phyloP scores from a whole-genome alignment of 139 green algal species.

The Haematococcus sp. region DNA sequence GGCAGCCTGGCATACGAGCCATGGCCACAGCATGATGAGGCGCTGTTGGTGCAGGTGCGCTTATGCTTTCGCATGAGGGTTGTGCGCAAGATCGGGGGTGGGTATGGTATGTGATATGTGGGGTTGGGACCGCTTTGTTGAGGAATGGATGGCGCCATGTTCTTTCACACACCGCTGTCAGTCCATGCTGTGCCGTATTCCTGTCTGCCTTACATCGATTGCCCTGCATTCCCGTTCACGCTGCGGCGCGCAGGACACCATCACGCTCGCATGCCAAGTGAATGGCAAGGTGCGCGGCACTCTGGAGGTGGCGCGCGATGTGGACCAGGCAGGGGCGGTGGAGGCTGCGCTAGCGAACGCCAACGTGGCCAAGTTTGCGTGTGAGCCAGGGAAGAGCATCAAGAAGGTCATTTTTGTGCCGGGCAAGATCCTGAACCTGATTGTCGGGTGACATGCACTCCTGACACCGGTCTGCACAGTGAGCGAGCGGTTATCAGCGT shows the following conservation, averaged over 20 bases:
- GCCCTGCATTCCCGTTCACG: background rate
- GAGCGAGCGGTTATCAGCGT: too few relatives aligned
- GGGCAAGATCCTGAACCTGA: conserved; percentile 94
- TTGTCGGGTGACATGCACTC: conserved; percentile 79
- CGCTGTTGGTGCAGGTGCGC: conserved; percentile 67
- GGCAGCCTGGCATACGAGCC: conserved; percentile 73
- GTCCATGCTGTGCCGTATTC: too few relatives aligned
- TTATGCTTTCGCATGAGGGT: background rate
- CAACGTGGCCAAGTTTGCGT: conserved; percentile 58
- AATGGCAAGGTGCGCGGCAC: conserved; percentile 92
- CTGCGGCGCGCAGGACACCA: conserved; percentile 42
- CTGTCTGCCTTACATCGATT: too few relatives aligned
- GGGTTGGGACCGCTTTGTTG: too few relatives aligned
- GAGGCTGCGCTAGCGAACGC: conserved; percentile 19
- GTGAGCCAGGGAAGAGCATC: conserved; percentile 69
- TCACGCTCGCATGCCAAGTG: conserved; percentile 76
- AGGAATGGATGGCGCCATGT: too few relatives aligned
- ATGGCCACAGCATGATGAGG: conserved; percentile 77
- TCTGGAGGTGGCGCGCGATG: conserved; percentile 67
- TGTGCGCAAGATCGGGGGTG: background rate
- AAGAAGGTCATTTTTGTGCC: conserved; percentile 94
- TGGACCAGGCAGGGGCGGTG: background rate
- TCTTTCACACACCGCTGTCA: too few relatives aligned
- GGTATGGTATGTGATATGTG: background rate
- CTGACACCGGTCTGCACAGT: too few relatives aligned